Base-by-base conservation (phyloP, 2,329 filamentous ascomycete species). In the Plectosphaerella cucumerina region DNA sequence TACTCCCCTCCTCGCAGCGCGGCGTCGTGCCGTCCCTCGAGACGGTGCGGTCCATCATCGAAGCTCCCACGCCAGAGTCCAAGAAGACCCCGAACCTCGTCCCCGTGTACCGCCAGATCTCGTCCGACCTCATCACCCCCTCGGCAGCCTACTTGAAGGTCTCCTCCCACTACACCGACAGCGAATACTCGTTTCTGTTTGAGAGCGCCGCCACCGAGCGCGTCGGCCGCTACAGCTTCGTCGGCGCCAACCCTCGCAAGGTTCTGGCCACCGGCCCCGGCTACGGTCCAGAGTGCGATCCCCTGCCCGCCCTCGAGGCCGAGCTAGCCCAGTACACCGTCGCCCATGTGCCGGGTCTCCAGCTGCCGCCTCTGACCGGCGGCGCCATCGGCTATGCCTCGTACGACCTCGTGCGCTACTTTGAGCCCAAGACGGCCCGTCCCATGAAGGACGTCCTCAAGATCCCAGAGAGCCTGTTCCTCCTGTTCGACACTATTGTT, bases 361-460 rank as follows among this genome's bases (percentile, higher is more conserved):
- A 81, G 61, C 78, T 99, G 35, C 94, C 94, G 48, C 89, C 90
- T 22, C 75, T 99, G 72, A 90, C 89, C 0, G 94, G 92, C 39
- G 94, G 94, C 47, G 94, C 92, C 12, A 90, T 99, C 62, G 94
- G 94, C 53, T 99, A 97, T 68, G 90, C 97, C 6, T 92, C 92
- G 49, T 99, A 99, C 65, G 94, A 99, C 67, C 99, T 94, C 69
- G 90, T 99, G 62, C 86, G 87, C 64, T 97, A 97, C 72, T 99
- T 99, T 60, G 94, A 99, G 76, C 94, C 94, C 55, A 95, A 92
- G 78, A 97, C 94, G n/a, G 86, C 85, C 22, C 82, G 91, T 47
- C 84, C 90, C 3, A 84, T 97, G 76, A 87, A 94, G 70, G 94
- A 99, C 70, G 81, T 95, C 26, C 79, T 97, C 20, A 75, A 87